phyloP scores from a whole-genome alignment of 2,329 filamentous ascomycete genomes.

The Aspergillus neoniger region DNA sequence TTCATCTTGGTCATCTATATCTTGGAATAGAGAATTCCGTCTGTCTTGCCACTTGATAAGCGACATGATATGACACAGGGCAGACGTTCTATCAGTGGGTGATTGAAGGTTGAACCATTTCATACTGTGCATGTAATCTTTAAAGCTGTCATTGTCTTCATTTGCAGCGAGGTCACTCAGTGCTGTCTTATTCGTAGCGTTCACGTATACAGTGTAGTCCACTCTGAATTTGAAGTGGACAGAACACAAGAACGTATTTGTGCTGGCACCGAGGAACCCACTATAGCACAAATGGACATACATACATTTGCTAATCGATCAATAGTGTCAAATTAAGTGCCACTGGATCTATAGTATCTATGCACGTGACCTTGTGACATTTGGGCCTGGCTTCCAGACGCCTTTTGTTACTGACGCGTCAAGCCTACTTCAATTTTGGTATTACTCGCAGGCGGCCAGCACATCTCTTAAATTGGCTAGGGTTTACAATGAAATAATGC shows the following conservation, averaged over 20 bases:
- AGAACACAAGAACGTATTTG: neutral
- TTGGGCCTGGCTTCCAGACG: too few species aligned
- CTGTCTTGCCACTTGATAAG: neutral
- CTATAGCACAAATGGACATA: too few species aligned
- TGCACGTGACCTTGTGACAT: too few species aligned
- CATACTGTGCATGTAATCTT: neutral
- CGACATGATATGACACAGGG: neutral
- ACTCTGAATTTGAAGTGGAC: neutral
- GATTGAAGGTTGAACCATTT: neutral
- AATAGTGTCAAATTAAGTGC: neutral
- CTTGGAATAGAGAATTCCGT: too few species aligned
- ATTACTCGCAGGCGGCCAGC: too few species aligned
- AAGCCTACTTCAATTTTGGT: too few species aligned
- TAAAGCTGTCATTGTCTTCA: neutral
- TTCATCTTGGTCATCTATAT: too few species aligned
- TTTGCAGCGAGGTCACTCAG: neutral
- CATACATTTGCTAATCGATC: too few species aligned
- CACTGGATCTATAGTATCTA: too few species aligned
- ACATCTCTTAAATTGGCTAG: too few species aligned
- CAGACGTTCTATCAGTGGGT: neutral
- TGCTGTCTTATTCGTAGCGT: neutral
- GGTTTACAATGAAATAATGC: too few species aligned
- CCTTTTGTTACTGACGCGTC: too few species aligned
- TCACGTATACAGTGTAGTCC: neutral
- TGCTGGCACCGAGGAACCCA: neutral